Conservation (phyloP, 2,329 filamentous ascomycete genomes). For the Pestalotiopsis sp. region DNA sequence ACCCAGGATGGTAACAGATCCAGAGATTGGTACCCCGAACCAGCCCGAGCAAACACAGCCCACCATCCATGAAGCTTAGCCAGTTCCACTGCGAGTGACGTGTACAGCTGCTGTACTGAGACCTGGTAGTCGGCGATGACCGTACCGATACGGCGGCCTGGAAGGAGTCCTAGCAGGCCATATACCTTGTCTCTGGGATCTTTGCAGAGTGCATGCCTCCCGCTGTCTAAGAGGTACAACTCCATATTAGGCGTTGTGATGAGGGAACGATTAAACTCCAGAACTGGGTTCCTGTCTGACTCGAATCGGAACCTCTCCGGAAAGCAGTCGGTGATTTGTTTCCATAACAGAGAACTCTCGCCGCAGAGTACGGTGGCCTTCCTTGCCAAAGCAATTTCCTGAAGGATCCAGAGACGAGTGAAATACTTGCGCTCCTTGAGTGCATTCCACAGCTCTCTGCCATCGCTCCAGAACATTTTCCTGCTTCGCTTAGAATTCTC, state of each 20-base stretch:
- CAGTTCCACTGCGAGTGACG: slow-evolving; percentile 10
- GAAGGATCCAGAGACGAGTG: background rate
- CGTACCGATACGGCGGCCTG: background rate
- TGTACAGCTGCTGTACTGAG: background rate
- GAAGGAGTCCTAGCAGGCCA: background rate
- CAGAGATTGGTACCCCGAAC: no score
- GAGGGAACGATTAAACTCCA: no score
- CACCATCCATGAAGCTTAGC: slow-evolving; percentile 1
- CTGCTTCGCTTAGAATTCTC: no score
- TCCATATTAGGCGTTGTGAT: no score
- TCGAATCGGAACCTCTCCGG: no score
- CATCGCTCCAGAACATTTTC: no score
- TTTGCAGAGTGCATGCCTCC: background rate
- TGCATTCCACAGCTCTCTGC: no score
- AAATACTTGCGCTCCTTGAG: background rate
- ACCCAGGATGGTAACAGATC: slow-evolving; percentile 19
- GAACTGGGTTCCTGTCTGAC: no score
- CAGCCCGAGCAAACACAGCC: slow-evolving; percentile 7
- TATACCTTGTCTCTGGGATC: background rate
- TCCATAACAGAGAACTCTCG: background rate
- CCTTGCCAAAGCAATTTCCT: background rate
- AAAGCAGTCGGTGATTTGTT: no score
- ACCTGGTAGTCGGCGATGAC: background rate
- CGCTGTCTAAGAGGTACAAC: no score
- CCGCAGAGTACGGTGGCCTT: background rate